A percentile compares a stretch with the other conserved stretches of the same genome.
phyloP scores from a whole-genome alignment of 768 basidiomycete genomes.

The Rhodotorula kratochvilovae region DNA sequence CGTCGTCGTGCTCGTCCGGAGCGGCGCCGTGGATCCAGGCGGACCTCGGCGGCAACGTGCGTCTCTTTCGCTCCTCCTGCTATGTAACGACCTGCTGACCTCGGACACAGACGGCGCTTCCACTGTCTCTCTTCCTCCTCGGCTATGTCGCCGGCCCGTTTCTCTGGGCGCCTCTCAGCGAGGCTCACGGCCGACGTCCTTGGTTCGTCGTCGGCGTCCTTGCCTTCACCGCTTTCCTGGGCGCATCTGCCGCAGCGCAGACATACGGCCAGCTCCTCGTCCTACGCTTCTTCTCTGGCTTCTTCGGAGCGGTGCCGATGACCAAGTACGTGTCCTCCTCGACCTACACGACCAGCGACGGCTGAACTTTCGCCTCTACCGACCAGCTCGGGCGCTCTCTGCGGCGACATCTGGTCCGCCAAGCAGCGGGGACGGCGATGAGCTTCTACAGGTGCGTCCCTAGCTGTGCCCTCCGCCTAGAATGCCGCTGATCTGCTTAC shows the following conservation, averaged over 20 bases:
- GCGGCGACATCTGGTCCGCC: conserved; percentile 27
- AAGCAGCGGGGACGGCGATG: conserved; percentile 24
- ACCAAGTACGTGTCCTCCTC: conserved; percentile 4
- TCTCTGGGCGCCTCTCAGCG: conserved; percentile 6
- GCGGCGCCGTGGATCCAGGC: conserved; percentile 11
- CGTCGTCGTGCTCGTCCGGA: conserved; percentile 17
- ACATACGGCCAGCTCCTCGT: conserved; percentile 13
- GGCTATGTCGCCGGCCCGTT: conserved; percentile 26
- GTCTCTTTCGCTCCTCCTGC: neutral
- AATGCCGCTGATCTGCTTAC: neutral
- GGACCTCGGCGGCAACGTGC: conserved; percentile 14
- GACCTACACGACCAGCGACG: no score
- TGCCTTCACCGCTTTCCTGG: conserved; percentile 17
- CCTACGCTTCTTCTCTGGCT: conserved; percentile 22
- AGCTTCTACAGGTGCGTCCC: conserved; percentile 5
- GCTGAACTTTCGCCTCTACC: neutral
- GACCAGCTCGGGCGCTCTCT: conserved; percentile 16
- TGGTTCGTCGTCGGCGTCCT: conserved; percentile 15
- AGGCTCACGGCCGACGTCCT: conserved; percentile 15
- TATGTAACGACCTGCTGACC: no score
- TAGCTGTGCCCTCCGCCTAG: neutral
- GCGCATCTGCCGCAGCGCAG: conserved; percentile 11
- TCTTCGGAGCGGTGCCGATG: conserved; percentile 19
- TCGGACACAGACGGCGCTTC: conserved; percentile 18
- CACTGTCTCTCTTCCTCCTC: conserved; percentile 16